These are phyloP conservation scores for Yamadazyma epiphylla DNA, from an alignment of 1,139 yeast species.

Conservation along the genomic window DNA sequence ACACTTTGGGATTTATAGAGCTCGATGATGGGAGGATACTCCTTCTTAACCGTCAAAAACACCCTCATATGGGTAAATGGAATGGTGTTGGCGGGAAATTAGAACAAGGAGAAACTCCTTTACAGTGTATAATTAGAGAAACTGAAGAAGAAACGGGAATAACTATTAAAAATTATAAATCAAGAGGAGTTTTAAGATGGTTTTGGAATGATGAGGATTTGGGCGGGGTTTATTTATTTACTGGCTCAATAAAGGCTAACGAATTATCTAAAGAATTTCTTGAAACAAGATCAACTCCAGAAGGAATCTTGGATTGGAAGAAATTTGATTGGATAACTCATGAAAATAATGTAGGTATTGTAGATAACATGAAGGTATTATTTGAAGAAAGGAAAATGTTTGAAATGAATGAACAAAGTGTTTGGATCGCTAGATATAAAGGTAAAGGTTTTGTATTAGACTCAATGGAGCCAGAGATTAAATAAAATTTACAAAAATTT, in stretches of 20 bases:
- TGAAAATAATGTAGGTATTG: conserved; percentile 41
- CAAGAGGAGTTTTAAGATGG: conserved; percentile 42
- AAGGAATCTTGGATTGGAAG: conserved; percentile 49
- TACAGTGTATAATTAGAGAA: conserved; percentile 41
- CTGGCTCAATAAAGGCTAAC: conserved; percentile 30
- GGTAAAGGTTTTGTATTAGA: no score
- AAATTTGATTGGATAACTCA: conserved; percentile 33
- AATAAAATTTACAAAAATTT: no score
- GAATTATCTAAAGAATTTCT: conserved; percentile 20
- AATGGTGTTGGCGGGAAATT: conserved; percentile 51
- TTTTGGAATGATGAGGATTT: conserved; percentile 19
- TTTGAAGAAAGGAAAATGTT: conserved; percentile 20
- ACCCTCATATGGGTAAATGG: conserved; percentile 54
- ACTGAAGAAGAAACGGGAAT: conserved; percentile 45
- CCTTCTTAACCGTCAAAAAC: conserved; percentile 38
- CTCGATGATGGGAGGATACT: conserved; percentile 33
- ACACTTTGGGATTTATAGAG: conserved; percentile 38
- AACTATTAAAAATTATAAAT: conserved; percentile 20
- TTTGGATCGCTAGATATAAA: conserved; percentile 16
- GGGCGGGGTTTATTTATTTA: conserved; percentile 42
- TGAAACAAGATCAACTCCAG: conserved; percentile 27
- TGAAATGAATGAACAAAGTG: conserved; percentile 17
- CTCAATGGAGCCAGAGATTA: no score
- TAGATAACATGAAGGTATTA: conserved; percentile 35
- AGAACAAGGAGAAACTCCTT: conserved; percentile 31